Evolutionary conservation across 2,329 filamentous ascomycete genomes (phyloP), one percentile per base, ranked within the genome.

Genomic region (Ophiostoma perfectum): DNA sequence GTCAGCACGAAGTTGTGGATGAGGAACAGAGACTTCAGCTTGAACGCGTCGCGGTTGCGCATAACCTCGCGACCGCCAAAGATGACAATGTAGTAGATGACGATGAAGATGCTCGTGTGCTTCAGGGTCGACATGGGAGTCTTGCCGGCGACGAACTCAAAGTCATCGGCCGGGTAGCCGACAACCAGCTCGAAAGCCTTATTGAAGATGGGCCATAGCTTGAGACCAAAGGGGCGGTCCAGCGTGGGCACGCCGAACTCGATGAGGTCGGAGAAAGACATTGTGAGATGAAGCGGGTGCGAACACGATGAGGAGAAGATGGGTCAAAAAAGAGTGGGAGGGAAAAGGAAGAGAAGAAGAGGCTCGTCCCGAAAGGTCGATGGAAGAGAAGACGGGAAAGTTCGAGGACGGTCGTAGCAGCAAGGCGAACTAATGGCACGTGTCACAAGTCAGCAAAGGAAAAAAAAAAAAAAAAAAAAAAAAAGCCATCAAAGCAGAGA

Each of bases 1-100:
- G 94, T 98, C 77, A 99, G 83, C 82, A 93, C 88, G 76, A 98
- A 90, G 85, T 99, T 99, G 87, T 99, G 94, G 77, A 97, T 86
- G 82, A 97, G 91, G 85, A 98, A 98, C 70, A 95, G 82, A 16
- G 85, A 83, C 83, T 92, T 95, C 76, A 98, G 86, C 85, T 96
- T 91, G 82, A 95, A 90, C 36, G 94, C 85, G 77, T 89, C 84
- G 72, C 92, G 87, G 76, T 90, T 89, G 81, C 92, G 91, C 95
- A 99, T 98, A 75, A 93, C 78, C 80, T 96, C 92, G 73, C 94
- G 87, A 70, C 94, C 95, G 72, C 93, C 93, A 74, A 98, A 96
- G 76, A 98, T 95, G 81, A 97, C 83, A 73, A 90, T 81, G 80
- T 98, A 98, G 88, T 98, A 99, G 78, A 91, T 81, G 76, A 92